Conservation (phyloP, 1,284 basidiomycete genomes). For the Phlebopus sp. region DNA sequence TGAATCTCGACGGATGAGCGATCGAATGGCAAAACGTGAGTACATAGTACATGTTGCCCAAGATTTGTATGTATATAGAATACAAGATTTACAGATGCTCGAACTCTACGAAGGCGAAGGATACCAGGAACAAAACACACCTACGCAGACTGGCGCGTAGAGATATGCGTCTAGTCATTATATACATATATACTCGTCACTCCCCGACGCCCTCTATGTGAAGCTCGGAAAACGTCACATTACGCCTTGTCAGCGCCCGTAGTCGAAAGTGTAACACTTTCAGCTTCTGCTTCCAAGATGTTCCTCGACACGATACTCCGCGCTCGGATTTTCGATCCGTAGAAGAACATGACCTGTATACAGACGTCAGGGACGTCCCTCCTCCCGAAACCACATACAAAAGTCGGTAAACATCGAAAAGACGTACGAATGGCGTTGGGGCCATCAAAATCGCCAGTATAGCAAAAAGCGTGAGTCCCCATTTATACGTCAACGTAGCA, state of each 20-base stretch:
- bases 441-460: constrained; percentile 56
- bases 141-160: not conserved
- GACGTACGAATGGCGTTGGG: constrained; percentile 62
- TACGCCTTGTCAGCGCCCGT: constrained; percentile 14
- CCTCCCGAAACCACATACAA: constrained; percentile 5
- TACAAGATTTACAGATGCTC: too few relatives aligned
- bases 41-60: too few relatives aligned
- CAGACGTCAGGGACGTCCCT: constrained; percentile 9
- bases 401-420: too few relatives aligned
- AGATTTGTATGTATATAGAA: too few relatives aligned
- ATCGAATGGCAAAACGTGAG: too few relatives aligned
- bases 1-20: too few relatives aligned
- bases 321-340: constrained; percentile 57
- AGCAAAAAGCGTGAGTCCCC: constrained; percentile 68
- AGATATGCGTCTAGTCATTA: too few relatives aligned
- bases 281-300: constrained; percentile 34
- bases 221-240: not conserved
- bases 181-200: too few relatives aligned
- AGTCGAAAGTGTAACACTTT: not conserved
- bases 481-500: constrained; percentile 55
- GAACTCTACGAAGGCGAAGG: too few relatives aligned
- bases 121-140: not conserved
- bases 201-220: too few relatives aligned
- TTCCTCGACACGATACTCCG: constrained; percentile 56
- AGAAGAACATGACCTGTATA: constrained; percentile 51